A percentile compares a stretch with the other conserved stretches of the same genome.
These are phyloP conservation scores for Jatropha curcas DNA, from an alignment of 345 rosid species.

Conservation along the genomic window DNA sequence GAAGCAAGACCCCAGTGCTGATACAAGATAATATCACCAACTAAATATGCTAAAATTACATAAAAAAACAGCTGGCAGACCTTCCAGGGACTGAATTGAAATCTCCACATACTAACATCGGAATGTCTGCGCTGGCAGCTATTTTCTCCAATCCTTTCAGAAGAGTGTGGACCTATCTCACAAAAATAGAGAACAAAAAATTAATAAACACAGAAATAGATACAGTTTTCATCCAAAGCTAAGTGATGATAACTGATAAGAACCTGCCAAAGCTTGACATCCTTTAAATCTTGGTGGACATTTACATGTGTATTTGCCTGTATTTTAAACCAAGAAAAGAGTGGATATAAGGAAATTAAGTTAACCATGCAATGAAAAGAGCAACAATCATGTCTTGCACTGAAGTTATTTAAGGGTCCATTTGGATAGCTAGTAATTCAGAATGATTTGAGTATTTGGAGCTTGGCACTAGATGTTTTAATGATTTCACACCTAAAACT, in stretches of 20 bases:
- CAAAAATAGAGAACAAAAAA: slow-evolving; percentile 16
- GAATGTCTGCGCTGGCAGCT: slow-evolving; percentile 96
- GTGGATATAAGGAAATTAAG: slow-evolving; percentile 17
- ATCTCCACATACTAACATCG: slow-evolving; percentile 99
- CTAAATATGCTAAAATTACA: slow-evolving; percentile 11
- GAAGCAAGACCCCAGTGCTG: neutral
- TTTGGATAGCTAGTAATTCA: too few relatives aligned
- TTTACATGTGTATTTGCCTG: slow-evolving; percentile 98
- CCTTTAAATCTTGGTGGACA: slow-evolving; percentile 79
- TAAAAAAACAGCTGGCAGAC: slow-evolving; percentile 43
- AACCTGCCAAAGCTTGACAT: slow-evolving; percentile 99
- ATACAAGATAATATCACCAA: slow-evolving; percentile 4
- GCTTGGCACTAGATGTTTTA: too few relatives aligned
- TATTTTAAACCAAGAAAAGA: slow-evolving; percentile 24
- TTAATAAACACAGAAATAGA: neutral
- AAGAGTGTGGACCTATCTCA: slow-evolving; percentile 82
- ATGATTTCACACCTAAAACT: too few relatives aligned
- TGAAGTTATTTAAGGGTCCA: neutral
- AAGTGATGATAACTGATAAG: slow-evolving; percentile 16
- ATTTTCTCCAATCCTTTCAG: slow-evolving; percentile 96
- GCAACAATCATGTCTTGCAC: neutral
- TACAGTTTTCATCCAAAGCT: neutral
- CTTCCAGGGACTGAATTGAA: slow-evolving; percentile 92
- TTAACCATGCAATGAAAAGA: neutral
- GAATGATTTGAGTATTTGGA: too few relatives aligned